phyloP scores from a whole-genome alignment of 306 rosid genomes.

The Datisca glomerata region DNA sequence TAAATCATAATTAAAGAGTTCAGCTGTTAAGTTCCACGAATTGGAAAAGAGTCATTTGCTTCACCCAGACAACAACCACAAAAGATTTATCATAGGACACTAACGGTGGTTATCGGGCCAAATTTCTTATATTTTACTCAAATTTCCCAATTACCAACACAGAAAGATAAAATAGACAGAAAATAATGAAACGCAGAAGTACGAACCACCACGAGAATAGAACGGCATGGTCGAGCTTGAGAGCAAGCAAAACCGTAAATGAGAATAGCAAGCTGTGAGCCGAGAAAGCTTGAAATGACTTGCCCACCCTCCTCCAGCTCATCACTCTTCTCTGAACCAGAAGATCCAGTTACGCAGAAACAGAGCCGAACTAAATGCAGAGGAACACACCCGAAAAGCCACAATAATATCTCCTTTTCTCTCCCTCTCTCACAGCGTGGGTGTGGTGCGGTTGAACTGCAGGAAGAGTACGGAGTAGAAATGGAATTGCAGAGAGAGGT shows the following conservation, averaged over 20 bases:
- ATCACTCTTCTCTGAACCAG: constrained; percentile 25
- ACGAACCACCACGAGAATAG: constrained; percentile 71
- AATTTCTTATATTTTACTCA: not conserved
- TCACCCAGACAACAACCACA: too few species aligned
- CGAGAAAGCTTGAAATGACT: constrained; percentile 44
- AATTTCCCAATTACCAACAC: not conserved
- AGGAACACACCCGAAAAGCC: not conserved
- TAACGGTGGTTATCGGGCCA: too few species aligned
- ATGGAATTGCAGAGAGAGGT: not conserved
- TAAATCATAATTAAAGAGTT: too few species aligned
- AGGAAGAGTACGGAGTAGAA: too few species aligned
- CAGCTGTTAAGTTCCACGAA: too few species aligned
- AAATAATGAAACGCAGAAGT: not conserved
- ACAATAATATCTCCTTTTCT: not conserved
- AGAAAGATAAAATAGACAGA: not conserved
- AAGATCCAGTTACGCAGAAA: not conserved
- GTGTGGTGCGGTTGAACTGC: too few species aligned
- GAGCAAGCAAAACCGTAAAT: constrained; percentile 54
- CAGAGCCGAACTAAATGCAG: not conserved
- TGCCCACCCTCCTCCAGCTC: constrained; percentile 77
- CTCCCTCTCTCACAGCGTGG: too few species aligned
- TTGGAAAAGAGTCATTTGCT: too few species aligned
- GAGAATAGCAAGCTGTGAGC: constrained; percentile 64
- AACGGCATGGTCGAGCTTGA: constrained; percentile 47
- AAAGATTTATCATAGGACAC: too few species aligned